Percentiles rank a stretch among this genome's conserved stretches.
Conservation (phyloP, 768 basidiomycete species). For the Lactarius vividus region DNA sequence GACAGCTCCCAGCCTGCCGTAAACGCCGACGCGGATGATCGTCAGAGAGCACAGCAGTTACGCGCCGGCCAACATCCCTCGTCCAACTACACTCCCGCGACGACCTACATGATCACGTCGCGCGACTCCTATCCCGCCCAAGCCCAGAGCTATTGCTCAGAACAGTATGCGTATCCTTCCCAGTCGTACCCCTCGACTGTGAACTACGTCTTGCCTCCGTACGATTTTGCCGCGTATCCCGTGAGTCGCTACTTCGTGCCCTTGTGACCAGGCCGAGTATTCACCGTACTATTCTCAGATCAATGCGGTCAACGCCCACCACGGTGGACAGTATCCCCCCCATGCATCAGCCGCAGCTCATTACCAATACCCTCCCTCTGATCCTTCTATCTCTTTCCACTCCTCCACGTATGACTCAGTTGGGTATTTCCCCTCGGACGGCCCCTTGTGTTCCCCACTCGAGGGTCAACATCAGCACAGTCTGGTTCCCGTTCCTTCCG, state of each 20-base stretch:
- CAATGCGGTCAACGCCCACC: neutral
- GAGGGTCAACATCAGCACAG: slow-evolving; percentile 13
- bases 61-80: slow-evolving; percentile 8
- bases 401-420: neutral
- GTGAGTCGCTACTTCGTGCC: slow-evolving; percentile 3
- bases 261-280: neutral
- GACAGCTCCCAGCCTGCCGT: slow-evolving; percentile 21
- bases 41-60: neutral
- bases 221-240: slow-evolving; percentile 25
- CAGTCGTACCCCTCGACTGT: slow-evolving; percentile 1
- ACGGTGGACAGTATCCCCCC: slow-evolving; percentile 2
- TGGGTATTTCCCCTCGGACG: slow-evolving; percentile 5
- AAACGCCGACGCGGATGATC: slow-evolving; percentile 19
- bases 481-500: slow-evolving; percentile 1
- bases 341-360: neutral
- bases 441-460: neutral
- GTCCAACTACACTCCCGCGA: neutral
- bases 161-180: slow-evolving; percentile 7
- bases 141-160: neutral
- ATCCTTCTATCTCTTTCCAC: slow-evolving; percentile 8
- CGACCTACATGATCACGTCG: neutral
- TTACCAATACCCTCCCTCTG: slow-evolving; percentile 13
- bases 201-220: slow-evolving; percentile 21
- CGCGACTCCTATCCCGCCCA: slow-evolving; percentile 13
- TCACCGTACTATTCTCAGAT: slow-evolving; percentile 13